Conservation (phyloP, 2,329 filamentous ascomycete species). For the Lecanicillium sp. region DNA sequence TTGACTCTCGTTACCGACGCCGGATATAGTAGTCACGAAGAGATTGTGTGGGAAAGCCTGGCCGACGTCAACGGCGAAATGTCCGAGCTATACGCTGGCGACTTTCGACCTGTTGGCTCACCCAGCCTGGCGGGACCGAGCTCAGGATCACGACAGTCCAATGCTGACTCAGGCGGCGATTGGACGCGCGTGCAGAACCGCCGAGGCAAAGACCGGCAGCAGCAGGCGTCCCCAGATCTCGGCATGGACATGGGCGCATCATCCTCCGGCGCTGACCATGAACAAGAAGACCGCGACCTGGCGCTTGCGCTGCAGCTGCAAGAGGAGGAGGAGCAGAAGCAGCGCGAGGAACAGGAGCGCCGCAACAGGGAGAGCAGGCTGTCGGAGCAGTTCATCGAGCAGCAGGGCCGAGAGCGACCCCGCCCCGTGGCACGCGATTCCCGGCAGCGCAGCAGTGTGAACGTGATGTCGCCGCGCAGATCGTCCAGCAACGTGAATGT, state of each 20-base stretch:
- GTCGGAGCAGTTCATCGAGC: constrained; percentile 65
- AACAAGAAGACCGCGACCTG: constrained; percentile 79
- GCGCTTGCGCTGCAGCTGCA: constrained; percentile 88
- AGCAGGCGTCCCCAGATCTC: too few relatives aligned
- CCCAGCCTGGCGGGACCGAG: constrained; percentile 18
- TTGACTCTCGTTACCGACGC: constrained; percentile 87
- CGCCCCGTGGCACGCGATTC: not conserved
- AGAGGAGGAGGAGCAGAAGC: constrained; percentile 82
- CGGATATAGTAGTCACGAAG: constrained; percentile 79
- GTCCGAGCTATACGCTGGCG: constrained; percentile 80
- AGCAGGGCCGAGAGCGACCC: constrained; percentile 41
- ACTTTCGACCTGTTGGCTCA: constrained; percentile 78
- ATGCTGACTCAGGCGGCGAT: constrained; percentile 25
- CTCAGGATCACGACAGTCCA: constrained; percentile 15
- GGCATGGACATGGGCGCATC: constrained; percentile 9
- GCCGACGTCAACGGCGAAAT: constrained; percentile 80
- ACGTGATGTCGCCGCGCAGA: constrained; percentile 16
- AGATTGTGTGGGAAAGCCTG: constrained; percentile 93
- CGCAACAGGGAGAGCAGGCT: constrained; percentile 60
- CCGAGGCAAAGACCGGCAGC: constrained; percentile 24
- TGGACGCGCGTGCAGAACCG: constrained; percentile 51
- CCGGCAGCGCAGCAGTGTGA: constrained; percentile 36
- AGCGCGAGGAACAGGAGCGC: constrained; percentile 59
- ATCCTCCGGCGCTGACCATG: constrained; percentile 37
- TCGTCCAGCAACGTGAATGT: constrained; percentile 20